phyloP scores from a whole-genome alignment of 805 yeast species.

The Yamadazyma ubonensis region DNA sequence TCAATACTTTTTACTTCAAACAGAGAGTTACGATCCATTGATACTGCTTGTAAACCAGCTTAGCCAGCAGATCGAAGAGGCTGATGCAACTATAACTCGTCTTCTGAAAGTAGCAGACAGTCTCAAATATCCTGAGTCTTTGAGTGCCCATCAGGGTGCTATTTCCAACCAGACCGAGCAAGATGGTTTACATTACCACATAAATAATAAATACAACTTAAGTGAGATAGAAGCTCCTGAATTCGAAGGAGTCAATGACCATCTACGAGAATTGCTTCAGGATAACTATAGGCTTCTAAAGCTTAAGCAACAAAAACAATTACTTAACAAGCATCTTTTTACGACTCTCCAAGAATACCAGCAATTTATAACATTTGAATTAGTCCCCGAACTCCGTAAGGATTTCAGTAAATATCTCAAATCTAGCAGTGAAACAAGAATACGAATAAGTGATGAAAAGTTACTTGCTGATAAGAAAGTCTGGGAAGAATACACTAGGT shows the following conservation, averaged over 20 bases:
- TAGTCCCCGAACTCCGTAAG: constrained; percentile 29
- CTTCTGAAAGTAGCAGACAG: constrained; percentile 4
- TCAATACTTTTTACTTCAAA: constrained; percentile 19
- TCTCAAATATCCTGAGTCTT: constrained; percentile 1
- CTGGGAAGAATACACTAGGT: constrained; percentile 10
- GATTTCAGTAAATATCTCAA: constrained; percentile 13
- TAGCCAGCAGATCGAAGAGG: constrained; percentile 22
- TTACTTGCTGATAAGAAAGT: constrained; percentile 9
- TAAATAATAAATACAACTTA: constrained; percentile 24
- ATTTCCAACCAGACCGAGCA: background rate
- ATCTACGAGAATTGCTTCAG: constrained; percentile 22
- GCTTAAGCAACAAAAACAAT: constrained; percentile 19
- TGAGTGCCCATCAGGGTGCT: background rate
- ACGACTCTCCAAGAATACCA: constrained; percentile 29
- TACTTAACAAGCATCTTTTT: constrained; percentile 24
- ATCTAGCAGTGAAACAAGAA: constrained; percentile 4
- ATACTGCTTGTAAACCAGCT: constrained; percentile 22
- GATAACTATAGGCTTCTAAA: constrained; percentile 28
- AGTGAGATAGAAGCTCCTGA: constrained; percentile 10
- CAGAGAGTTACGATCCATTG: constrained; percentile 35
- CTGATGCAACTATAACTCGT: constrained; percentile 16
- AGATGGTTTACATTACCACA: constrained; percentile 13
- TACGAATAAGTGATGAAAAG: constrained; percentile 11
- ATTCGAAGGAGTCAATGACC: constrained; percentile 13
- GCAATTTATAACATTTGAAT: constrained; percentile 22